Evolutionary conservation across 306 rosid species (phyloP).

Genomic region (Trifolium repens): DNA sequence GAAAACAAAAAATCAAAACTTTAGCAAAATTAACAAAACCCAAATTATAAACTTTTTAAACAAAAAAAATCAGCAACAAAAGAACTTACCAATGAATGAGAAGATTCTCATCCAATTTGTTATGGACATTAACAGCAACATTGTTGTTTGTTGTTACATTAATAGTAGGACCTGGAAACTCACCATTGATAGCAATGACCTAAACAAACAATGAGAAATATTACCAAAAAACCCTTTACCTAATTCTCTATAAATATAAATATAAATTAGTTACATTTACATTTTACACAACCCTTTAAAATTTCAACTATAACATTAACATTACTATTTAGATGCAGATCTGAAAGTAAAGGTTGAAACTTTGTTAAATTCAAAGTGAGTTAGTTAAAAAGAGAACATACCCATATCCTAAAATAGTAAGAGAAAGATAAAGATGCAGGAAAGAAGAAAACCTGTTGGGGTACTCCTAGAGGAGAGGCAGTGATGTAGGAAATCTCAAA

Average conservation of each 20-base stretch:
- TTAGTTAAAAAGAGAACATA: background rate
- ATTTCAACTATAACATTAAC: constrained; percentile 9
- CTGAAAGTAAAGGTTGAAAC: constrained; percentile 45
- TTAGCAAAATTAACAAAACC: constrained; percentile 38
- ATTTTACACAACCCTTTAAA: constrained; percentile 14
- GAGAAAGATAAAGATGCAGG: constrained; percentile 38
- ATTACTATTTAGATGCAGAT: constrained; percentile 45
- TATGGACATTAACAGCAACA: constrained; percentile 78
- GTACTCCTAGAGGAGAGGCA: constrained; percentile 90
- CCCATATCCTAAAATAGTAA: constrained; percentile 9
- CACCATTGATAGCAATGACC: constrained; percentile 86
- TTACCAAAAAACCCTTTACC: background rate
- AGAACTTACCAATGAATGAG: constrained; percentile 76
- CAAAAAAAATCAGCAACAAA: constrained; percentile 15
- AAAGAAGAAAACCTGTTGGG: constrained; percentile 68
- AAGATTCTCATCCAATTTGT: constrained; percentile 86
- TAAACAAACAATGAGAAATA: constrained; percentile 49
- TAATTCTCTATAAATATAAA: background rate
- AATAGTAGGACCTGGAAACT: constrained; percentile 88
- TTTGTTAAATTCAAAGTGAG: constrained; percentile 27
- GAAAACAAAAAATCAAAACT: constrained; percentile 21
- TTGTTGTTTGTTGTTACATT: constrained; percentile 91
- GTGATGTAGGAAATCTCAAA: constrained; percentile 81
- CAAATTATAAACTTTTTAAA: background rate
- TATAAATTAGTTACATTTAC: constrained; percentile 8